Evolutionary conservation across 257 asterid genomes (phyloP), one percentile per base, ranked within the genome.

Genomic region (Lithospermum erythrorhizon): DNA sequence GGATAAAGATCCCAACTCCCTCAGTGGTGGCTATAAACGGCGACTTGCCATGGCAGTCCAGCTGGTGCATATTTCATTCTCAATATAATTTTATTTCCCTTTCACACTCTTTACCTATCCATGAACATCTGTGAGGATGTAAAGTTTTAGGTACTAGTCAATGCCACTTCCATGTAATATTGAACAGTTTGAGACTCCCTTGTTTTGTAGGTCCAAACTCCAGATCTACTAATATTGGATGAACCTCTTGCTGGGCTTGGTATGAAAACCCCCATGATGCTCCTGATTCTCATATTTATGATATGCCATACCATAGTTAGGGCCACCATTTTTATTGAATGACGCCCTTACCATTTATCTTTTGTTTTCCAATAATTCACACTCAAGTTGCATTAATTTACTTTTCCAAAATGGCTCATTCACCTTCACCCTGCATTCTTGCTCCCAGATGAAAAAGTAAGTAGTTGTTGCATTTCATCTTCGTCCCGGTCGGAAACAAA

Each of bases 201-300:
- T 75, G 52, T 66, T 67, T 30, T 78, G 66, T 85, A 91, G 97
- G 95, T 91, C 64, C 90, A 86, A 77, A 82, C 82, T 78, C 97
- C 98, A 25, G 84, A 81, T 68, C 79, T 91, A 57, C 73, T 91
- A 76, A 68, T 86, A 78, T 72, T 88, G 82, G 97, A 88, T 57
- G 97, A 91, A 80, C 98, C 98, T 73, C 98, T 91, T 72, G 97
- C 97, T 76, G 98, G 98, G 67, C 89, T 91, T 73, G 97, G 98
- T 91, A 91, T 14, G 82, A 14, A 37, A 29, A 54, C 59, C 56
- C 64, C 56, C 51, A 16, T 45, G 19, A 19, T 66, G 69, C 61
- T 66, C 64, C 68, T 72, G 48, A 62, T 52, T 65, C 68, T 23
- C 7, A 69, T 48, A 13, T 3, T 35, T 14, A 30, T 27, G 14